Conservation (phyloP, 139 green algal species). For the Desmodesmus armatus region DNA sequence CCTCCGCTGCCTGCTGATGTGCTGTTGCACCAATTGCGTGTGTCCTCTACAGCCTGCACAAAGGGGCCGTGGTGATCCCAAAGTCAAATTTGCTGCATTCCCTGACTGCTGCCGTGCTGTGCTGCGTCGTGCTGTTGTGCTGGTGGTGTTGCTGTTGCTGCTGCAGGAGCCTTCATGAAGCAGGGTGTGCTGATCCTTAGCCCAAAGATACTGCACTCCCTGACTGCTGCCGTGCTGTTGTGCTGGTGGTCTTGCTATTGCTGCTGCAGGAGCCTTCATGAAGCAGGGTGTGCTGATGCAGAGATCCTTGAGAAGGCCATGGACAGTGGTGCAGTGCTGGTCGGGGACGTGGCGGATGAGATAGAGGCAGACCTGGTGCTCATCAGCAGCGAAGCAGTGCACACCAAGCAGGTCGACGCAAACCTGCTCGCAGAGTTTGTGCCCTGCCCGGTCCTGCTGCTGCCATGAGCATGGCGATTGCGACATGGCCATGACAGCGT, state of each 20-base stretch:
- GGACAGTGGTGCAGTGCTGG: conserved; percentile 41
- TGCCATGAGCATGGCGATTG: conserved; percentile 65
- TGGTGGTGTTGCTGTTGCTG: neutral
- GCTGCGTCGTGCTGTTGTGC: too few species aligned
- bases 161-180: conserved; percentile 49
- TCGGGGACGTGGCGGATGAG: conserved; percentile 77
- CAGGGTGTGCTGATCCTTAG: too few species aligned
- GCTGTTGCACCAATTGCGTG: too few species aligned
- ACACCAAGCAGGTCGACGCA: conserved; percentile 84
- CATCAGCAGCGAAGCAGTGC: conserved; percentile 67
- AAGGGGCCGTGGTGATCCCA: too few species aligned
- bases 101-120: too few species aligned
- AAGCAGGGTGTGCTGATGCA: conserved; percentile 44
- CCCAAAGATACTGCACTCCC: too few species aligned
- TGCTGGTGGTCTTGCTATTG: neutral
- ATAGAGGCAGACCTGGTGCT: conserved; percentile 78
- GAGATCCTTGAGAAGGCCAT: conserved; percentile 50
- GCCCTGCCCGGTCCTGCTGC: conserved; percentile 65
- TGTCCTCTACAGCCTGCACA: too few species aligned
- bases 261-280: conserved; percentile 46
- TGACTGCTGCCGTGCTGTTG: too few species aligned
- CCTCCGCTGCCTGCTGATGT: too few species aligned
- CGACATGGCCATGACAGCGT: too few species aligned
- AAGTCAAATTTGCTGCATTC: too few species aligned
- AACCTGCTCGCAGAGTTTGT: conserved; percentile 91